phyloP scores from a whole-genome alignment of 202 grass and related monocot species.

The Setaria viridis region DNA sequence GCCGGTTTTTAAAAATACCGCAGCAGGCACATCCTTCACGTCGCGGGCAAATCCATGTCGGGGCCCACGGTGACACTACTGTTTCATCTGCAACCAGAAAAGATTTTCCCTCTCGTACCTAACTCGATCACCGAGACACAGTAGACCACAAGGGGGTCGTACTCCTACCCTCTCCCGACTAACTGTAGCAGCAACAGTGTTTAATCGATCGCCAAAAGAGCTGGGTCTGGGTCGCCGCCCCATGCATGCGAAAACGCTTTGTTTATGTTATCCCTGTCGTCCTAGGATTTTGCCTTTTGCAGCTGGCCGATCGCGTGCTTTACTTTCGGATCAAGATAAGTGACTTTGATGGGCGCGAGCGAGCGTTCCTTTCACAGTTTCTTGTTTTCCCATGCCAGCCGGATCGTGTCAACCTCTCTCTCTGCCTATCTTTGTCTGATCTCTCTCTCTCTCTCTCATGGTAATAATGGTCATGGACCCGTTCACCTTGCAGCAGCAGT shows the following conservation, averaged over 20 bases:
- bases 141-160: no score
- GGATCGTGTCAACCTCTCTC: neutral
- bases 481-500: neutral
- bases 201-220: neutral
- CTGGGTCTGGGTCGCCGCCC: no score
- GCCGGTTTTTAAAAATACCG: neutral
- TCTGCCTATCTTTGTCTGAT: neutral
- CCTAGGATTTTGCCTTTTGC: slow-evolving; percentile 33
- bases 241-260: neutral
- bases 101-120: neutral
- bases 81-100: neutral
- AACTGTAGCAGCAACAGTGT: neutral
- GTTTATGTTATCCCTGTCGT: slow-evolving; percentile 38
- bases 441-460: neutral
- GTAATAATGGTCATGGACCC: neutral
- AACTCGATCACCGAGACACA: slow-evolving; percentile 36
- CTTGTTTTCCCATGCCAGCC: neutral
- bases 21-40: slow-evolving; percentile 4
- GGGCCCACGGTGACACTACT: slow-evolving; percentile 15
- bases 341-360: neutral
- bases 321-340: neutral
- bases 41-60: neutral
- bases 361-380: neutral
- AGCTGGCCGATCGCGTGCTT: neutral
- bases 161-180: neutral